These are phyloP conservation scores for Astrothelium macrocarpum DNA, from an alignment of 495 filamentous ascomycete species.

Conservation along the genomic window DNA sequence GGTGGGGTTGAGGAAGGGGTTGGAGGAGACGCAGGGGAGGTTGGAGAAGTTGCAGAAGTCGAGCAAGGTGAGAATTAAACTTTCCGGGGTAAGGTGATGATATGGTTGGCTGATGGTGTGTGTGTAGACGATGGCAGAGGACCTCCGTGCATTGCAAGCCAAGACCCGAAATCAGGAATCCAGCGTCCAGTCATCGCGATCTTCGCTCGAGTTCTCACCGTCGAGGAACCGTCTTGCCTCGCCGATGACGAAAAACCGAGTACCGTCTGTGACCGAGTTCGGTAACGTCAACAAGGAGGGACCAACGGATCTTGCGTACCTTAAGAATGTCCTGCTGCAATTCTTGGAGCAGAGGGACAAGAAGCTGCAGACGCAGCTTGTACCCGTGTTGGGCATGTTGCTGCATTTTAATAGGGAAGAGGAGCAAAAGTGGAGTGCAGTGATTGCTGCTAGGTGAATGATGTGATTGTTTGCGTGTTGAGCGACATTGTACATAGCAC, in stretches of 20 bases:
- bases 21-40: conserved; percentile 66
- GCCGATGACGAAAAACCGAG: conserved; percentile 33
- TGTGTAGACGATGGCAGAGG: conserved; percentile 38
- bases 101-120: conserved; percentile 9
- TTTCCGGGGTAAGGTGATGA: neutral
- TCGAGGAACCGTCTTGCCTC: conserved; percentile 46
- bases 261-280: conserved; percentile 33
- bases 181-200: conserved; percentile 47
- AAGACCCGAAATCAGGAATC: conserved; percentile 33
- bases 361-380: conserved; percentile 76
- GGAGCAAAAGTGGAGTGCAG: conserved; percentile 82
- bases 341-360: conserved; percentile 94
- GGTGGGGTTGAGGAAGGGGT: conserved; percentile 56
- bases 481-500: neutral
- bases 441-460: conserved; percentile 48
- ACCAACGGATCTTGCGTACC: conserved; percentile 67
- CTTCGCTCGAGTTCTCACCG: conserved; percentile 39
- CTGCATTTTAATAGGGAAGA: conserved; percentile 87
- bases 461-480: neutral
- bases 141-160: conserved; percentile 35
- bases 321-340: conserved; percentile 92
- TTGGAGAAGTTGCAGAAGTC: conserved; percentile 76
- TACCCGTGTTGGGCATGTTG: conserved; percentile 84
- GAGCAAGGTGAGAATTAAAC: conserved; percentile 38
- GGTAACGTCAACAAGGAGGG: conserved; percentile 20